phyloP scores from a whole-genome alignment of 2,329 filamentous ascomycete species.

The Hymenoscyphus linearis region DNA sequence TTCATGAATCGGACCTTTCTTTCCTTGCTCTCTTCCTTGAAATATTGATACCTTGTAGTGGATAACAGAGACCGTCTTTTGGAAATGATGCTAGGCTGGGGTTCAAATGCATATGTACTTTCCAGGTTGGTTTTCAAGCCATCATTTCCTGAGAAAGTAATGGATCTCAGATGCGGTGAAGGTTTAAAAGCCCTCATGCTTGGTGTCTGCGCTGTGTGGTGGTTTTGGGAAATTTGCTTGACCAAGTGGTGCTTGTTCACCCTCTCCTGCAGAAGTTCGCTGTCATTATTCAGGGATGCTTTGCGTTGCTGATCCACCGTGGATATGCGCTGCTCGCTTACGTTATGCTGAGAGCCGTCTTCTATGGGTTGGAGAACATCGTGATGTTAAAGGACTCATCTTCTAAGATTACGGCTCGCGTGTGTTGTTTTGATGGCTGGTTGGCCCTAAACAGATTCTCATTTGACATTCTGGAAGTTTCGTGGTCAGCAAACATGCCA shows the following conservation, averaged over 20 bases:
- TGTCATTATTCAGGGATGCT: background rate
- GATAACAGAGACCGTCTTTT: background rate
- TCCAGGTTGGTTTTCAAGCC: background rate
- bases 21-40: background rate
- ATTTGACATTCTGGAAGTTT: background rate
- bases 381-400: background rate
- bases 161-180: background rate
- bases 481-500: background rate
- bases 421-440: background rate
- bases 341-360: background rate
- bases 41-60: background rate
- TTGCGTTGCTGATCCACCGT: background rate
- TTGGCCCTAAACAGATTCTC: background rate
- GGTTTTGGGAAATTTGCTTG: background rate
- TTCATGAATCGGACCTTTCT: background rate
- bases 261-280: background rate
- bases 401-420: background rate
- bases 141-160: background rate
- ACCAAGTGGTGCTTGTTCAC: background rate
- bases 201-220: background rate
- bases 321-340: background rate
- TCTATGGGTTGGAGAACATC: background rate
- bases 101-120: background rate
- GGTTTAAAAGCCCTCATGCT: background rate
- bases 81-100: background rate